Evolutionary conservation across 129 eudicot genomes (phyloP).

Genomic region (Flaveria brownii): DNA sequence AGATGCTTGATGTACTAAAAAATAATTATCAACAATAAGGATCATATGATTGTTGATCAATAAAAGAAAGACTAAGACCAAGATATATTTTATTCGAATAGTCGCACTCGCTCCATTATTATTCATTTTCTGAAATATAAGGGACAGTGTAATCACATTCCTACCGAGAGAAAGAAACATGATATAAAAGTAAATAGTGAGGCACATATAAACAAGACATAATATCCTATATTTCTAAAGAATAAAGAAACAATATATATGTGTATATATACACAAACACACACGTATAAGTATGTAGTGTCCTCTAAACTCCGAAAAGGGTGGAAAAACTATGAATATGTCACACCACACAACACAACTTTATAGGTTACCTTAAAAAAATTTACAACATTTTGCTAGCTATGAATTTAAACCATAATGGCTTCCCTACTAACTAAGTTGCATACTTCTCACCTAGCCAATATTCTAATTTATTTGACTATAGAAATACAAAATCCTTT

Average conservation of each 20-base stretch:
- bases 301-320: neutral
- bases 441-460: neutral
- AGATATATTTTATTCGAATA: neutral
- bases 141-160: neutral
- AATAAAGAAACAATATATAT: neutral
- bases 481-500: neutral
- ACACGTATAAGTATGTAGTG: neutral
- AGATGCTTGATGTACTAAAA: slow-evolving; percentile 87
- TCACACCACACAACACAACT: neutral
- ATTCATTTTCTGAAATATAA: neutral
- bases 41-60: slow-evolving; percentile 10
- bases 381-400: neutral
- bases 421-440: neutral
- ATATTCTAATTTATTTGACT: too few species aligned
- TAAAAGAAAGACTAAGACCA: slow-evolving; percentile 22
- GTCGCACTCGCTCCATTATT: neutral
- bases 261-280: neutral
- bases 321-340: neutral
- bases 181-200: neutral
- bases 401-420: neutral
- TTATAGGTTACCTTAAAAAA: neutral
- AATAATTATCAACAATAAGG: slow-evolving; percentile 1
- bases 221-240: slow-evolving; percentile 8
- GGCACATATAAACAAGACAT: neutral
- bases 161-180: neutral